Base-by-base conservation (phyloP, 2,329 filamentous ascomycete genomes). In the Hymenoscyphus fructigenus region DNA sequence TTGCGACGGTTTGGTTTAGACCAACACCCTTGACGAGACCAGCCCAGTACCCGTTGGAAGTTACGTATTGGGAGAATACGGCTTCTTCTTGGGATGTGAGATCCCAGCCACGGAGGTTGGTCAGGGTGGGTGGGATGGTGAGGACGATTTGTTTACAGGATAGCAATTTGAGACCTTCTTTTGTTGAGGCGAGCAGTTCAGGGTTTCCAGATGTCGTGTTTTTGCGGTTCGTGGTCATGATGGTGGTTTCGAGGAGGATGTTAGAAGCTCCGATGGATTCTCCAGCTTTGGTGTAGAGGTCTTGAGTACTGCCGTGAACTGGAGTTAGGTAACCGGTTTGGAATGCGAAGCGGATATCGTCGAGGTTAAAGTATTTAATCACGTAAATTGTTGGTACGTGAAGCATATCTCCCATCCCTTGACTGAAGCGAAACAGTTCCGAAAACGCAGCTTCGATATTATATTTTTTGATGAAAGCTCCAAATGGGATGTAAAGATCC, bases 61-160 rank as follows among this genome's bases (percentile, higher is more conserved):
- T 50, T 12, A 20, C 26, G 20, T 23, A 50, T 12, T 50, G n/a
- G 7, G 44, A 50, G 44, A 50, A 50, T 9, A 50, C 44, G 1
- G n/a, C n/a, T 9, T 26, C 12, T 36, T 61, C 59, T 55, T 32
- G 3, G 26, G 41, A 26, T 15, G 61, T 59, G 3, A 81, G 72
- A 57, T 77, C 77, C 61, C 80, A 78, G 0, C 67, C 67, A 0
- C 60, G 12, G 6, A 82, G 70, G 55, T 74, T 75, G 0, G 74
- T 71, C 1, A 79, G 75, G 0, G 82, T 84, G 57, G 78, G 68
- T 0, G 79, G 80, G 10, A 78, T 74, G 14, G 79, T 70, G 15
- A 79, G 71, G 9, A 83, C 65, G 1, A 82, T 69, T 61, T 79
- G 77, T 44, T 76, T 77, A 32, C 59, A 61, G 17, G 17, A 26